A percentile compares a stretch with the other conserved stretches of the same genome.
These are phyloP conservation scores for Hibiscus trionum DNA, from an alignment of 345 rosid species.

Conservation along the genomic window DNA sequence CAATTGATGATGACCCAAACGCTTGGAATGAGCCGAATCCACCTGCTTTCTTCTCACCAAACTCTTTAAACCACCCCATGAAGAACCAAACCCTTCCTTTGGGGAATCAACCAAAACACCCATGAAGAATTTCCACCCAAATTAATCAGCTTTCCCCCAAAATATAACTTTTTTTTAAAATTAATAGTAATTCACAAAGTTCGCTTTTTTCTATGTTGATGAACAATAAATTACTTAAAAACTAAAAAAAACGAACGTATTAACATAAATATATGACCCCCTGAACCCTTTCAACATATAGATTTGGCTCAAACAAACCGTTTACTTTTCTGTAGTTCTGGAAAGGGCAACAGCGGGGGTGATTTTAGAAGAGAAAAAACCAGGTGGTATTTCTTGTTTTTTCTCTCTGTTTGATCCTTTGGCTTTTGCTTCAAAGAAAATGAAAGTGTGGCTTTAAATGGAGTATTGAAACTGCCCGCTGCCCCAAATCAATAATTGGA, in stretches of 20 bases:
- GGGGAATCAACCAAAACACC: conserved; percentile 44
- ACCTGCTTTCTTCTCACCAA: conserved; percentile 77
- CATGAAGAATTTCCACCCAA: conserved; percentile 23
- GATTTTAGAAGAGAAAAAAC: background rate
- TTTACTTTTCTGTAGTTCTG: background rate
- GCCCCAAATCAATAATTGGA: background rate
- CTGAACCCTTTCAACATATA: background rate
- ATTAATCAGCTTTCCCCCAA: background rate
- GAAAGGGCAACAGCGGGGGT: background rate
- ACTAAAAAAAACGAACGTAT: background rate
- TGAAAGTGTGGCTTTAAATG: background rate
- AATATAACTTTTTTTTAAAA: too few relatives aligned
- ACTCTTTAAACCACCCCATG: conserved; percentile 43
- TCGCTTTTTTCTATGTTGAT: background rate
- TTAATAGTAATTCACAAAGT: background rate
- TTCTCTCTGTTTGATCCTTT: background rate
- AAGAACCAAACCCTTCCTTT: conserved; percentile 30
- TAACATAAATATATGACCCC: conserved; percentile 2
- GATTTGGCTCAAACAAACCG: background rate
- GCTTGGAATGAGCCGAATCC: conserved; percentile 41
- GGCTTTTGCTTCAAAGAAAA: background rate
- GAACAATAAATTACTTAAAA: background rate
- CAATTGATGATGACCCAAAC: conserved; percentile 38
- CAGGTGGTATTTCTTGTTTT: background rate
- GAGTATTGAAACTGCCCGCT: background rate